Evolutionary conservation across 2,329 filamentous ascomycete genomes (phyloP), one percentile per base, ranked within the genome.

Genomic region (Cercospora berteroae): DNA sequence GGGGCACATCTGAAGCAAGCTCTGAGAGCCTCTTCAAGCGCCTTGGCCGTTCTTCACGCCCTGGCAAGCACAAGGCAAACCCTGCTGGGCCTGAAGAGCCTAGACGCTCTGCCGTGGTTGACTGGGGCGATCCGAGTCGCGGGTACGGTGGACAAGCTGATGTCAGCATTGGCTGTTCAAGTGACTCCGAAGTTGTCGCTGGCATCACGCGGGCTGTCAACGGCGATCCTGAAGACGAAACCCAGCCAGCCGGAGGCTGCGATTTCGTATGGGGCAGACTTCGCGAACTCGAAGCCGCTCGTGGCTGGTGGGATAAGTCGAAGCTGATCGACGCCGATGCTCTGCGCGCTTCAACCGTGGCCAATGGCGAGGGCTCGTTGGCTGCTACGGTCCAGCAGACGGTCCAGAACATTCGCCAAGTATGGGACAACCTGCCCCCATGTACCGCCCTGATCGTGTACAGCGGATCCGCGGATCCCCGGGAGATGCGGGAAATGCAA

Each of bases 1-100:
- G 94, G 92, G 95, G 93, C 39, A 90, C 90, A 0, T 88, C 88
- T 60, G 93, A 96, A 52, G 85, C 88, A 1, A 89, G 89, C 56
- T 89, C 89, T 48, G 95, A 99, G 80, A 94, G 93, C 72, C 88
- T 99, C 60, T 99, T 98, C 83, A 91, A 90, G 72, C 88, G 94
- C 9, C 84, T 99, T 4, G 86, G 75, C 57, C 78, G 82, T 20
- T 70, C 69, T n/a, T 66, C 60, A 20, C 67, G 88, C 16, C 78
- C 80, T 25, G 78, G 79, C 60, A 72, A 78, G 16, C 78, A 79
- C 48, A 83, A 83, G 69, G 74, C 76, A 62, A 71, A 77, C 66
- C 69, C 74, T n/a, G 71, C 72, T 58, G 75, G 72, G 10, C 74
- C 73, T 10, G 81, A 84, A 39, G 81, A 83, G 70, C 69, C 71